A percentile compares a stretch with the other conserved stretches of the same genome.
phyloP scores from a whole-genome alignment of 495 filamentous ascomycete species.

The Aspergillus biplanus region DNA sequence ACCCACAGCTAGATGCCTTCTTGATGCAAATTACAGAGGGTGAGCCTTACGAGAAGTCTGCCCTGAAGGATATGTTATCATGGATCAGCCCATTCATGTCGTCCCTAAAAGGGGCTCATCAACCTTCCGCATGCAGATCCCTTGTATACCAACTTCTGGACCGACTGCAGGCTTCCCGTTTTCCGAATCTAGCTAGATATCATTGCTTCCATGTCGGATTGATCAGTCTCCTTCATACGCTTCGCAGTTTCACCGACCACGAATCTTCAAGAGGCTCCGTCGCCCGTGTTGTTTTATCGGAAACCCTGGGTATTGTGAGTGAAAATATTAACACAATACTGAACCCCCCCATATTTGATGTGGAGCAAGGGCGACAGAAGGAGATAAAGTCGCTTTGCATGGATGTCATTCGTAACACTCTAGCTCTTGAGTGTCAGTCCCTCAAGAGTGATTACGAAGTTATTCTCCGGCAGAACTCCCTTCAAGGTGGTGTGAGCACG shows the following conservation, averaged over 20 bases:
- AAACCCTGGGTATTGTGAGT: constrained; percentile 54
- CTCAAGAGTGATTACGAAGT: constrained; percentile 72
- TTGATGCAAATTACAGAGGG: constrained; percentile 59
- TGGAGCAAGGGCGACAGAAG: constrained; percentile 40
- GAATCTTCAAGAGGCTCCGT: constrained; percentile 53
- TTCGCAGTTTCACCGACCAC: constrained; percentile 56
- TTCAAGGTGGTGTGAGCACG: constrained; percentile 69
- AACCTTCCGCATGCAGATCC: constrained; percentile 71
- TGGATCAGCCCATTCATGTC: constrained; percentile 76
- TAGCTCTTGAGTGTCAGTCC: constrained; percentile 76
- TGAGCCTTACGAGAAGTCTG: constrained; percentile 57
- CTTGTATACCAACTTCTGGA: constrained; percentile 71
- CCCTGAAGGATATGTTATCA: constrained; percentile 62
- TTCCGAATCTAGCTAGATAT: constrained; percentile 46
- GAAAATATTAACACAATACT: constrained; percentile 52
- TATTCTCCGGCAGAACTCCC: constrained; percentile 56
- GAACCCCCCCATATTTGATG: constrained; percentile 42
- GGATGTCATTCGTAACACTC: constrained; percentile 68
- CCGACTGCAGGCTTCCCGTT: constrained; percentile 58
- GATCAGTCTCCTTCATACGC: constrained; percentile 50
- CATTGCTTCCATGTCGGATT: constrained; percentile 58
- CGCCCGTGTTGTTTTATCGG: constrained; percentile 55
- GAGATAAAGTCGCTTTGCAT: constrained; percentile 50
- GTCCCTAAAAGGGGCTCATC: constrained; percentile 72
- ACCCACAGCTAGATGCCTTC: constrained; percentile 64